Evolutionary conservation across 2,329 filamentous ascomycete genomes (phyloP).

Genomic region (Beauveria caledonica): DNA sequence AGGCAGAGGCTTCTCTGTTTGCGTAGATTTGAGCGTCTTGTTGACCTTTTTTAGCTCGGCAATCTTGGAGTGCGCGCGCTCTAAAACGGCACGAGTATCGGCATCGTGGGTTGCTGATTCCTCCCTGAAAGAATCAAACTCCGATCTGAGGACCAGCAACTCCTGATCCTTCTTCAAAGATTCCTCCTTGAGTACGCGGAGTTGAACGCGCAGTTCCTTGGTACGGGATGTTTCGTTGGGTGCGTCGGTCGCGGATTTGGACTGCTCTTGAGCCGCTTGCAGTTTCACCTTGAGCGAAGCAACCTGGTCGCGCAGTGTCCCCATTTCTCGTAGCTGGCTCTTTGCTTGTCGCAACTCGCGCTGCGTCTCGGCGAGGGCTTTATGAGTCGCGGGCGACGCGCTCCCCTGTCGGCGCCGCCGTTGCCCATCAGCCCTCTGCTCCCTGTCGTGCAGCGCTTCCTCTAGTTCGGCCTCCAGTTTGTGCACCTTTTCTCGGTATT

Average conservation of each 20-base stretch:
- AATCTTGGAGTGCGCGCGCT: slow-evolving; percentile 50
- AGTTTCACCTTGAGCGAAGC: slow-evolving; percentile 43
- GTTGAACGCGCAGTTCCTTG: slow-evolving; percentile 33
- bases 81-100: slow-evolving; percentile 47
- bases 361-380: slow-evolving; percentile 43
- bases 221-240: slow-evolving; percentile 19
- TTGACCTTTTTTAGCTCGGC: slow-evolving; percentile 47
- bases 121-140: slow-evolving; percentile 46
- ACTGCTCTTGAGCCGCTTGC: slow-evolving; percentile 20
- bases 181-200: slow-evolving; percentile 37
- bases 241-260: slow-evolving; percentile 31
- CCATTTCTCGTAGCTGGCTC: slow-evolving; percentile 44
- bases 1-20: slow-evolving; percentile 17
- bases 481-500: slow-evolving; percentile 52
- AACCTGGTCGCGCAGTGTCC: slow-evolving; percentile 44
- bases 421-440: slow-evolving; percentile 22
- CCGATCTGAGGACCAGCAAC: slow-evolving; percentile 38
- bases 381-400: slow-evolving; percentile 42
- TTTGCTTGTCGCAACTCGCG: slow-evolving; percentile 47
- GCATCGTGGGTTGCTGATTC: slow-evolving; percentile 45
- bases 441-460: slow-evolving; percentile 29
- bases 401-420: slow-evolving; percentile 29
- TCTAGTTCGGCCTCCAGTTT: slow-evolving; percentile 47
- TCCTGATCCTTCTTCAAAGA: slow-evolving; percentile 40
- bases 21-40: slow-evolving; percentile 31